These are phyloP conservation scores for Carex sylvatica DNA, from an alignment of 202 grass and related monocot genomes.

Conservation along the genomic window DNA sequence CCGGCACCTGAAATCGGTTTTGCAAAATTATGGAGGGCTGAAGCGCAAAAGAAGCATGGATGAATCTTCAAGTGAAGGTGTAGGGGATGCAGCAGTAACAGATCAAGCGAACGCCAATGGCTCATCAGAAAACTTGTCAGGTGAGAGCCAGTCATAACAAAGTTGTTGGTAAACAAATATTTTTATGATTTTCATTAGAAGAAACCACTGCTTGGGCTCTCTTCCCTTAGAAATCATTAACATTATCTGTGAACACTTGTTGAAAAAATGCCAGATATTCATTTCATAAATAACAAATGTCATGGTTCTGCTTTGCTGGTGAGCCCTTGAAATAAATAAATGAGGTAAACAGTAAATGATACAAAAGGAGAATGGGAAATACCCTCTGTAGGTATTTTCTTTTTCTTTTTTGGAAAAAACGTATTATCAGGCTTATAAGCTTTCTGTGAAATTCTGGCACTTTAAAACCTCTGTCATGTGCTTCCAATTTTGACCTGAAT, in stretches of 20 bases:
- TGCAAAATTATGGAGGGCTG: conserved; percentile 30
- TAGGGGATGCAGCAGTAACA: conserved; percentile 4
- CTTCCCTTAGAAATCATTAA: neutral
- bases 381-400: neutral
- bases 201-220: neutral
- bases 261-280: neutral
- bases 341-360: neutral
- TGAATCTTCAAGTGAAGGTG: conserved; percentile 25
- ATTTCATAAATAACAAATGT: no score
- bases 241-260: neutral
- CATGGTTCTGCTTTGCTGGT: neutral
- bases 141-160: neutral
- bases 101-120: neutral
- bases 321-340: neutral
- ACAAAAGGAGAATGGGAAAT: neutral
- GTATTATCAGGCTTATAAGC: neutral
- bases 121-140: neutral
- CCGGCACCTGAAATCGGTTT: conserved; percentile 70
- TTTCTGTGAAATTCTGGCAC: neutral
- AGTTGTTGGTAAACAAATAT: neutral
- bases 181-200: neutral
- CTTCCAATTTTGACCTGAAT: neutral
- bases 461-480: neutral
- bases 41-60: conserved; percentile 79
- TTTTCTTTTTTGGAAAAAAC: neutral